Conservation (phyloP, 2,329 filamentous ascomycete genomes). For the Colletotrichum tabaci region DNA sequence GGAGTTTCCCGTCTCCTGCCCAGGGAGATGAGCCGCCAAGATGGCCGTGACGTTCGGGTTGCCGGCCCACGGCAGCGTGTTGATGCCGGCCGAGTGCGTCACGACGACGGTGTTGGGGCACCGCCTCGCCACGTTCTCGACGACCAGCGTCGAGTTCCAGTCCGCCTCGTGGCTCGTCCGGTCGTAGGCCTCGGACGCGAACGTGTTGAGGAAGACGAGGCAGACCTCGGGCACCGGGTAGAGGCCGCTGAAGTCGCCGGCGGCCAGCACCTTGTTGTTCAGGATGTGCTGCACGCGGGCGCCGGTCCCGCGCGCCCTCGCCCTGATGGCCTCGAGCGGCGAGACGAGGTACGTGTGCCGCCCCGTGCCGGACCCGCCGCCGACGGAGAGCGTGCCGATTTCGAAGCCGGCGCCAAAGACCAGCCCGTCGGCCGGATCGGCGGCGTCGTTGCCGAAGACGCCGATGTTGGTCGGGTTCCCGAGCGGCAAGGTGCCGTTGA, state of each 20-base stretch:
- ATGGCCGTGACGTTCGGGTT: slow-evolving; percentile 81
- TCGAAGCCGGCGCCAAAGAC: slow-evolving; percentile 65
- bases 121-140: slow-evolving; percentile 62
- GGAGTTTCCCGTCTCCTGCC: slow-evolving; percentile 82
- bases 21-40: slow-evolving; percentile 82
- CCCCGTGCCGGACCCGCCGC: slow-evolving; percentile 74
- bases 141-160: slow-evolving; percentile 73
- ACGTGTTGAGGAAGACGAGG: slow-evolving; percentile 76
- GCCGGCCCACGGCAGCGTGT: slow-evolving; percentile 69
- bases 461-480: slow-evolving; percentile 67
- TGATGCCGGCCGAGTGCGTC: slow-evolving; percentile 73
- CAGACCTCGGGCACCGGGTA: slow-evolving; percentile 74
- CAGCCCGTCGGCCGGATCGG: slow-evolving; percentile 55
- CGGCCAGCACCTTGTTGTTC: slow-evolving; percentile 53
- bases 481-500: slow-evolving; percentile 69
- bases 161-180: slow-evolving; percentile 73
- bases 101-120: slow-evolving; percentile 74
- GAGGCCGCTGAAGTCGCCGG: slow-evolving; percentile 68
- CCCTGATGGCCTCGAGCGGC: slow-evolving; percentile 76
- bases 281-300: slow-evolving; percentile 67
- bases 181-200: slow-evolving; percentile 76
- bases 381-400: slow-evolving; percentile 75
- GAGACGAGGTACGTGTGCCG: slow-evolving; percentile 77
- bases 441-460: slow-evolving; percentile 76
- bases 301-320: slow-evolving; percentile 68